Base-by-base conservation (phyloP, 2,329 filamentous ascomycete species). In the Paecilomyces niveus region DNA sequence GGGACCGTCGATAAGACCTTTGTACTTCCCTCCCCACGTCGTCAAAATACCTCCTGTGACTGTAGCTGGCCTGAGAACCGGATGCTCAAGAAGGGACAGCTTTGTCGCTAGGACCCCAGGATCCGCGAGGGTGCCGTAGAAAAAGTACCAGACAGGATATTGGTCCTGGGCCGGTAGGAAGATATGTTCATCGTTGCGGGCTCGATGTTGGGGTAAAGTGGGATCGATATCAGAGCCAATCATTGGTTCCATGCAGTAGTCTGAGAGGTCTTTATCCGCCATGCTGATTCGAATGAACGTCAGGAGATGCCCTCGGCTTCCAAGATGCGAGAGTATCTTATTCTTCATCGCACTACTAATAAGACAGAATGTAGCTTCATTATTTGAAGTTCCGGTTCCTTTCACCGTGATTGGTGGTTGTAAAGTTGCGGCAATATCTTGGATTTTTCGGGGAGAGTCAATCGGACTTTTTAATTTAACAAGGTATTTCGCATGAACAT, bases 71-170 rank as follows among this genome's bases (percentile, higher is more conserved):
- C 15, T 3, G 3, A 51, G 9, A 21, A 51, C 10, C 8, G 49
- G 15, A n/a, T 6, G 8, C 9, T 51, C 49, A 21, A 10, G 15
- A 9, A 51, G 9, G 5, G 10, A 64, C 6, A 9, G 75, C 65
- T 24, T 24, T 24, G 3, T 45, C 54, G 1, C 26, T 0, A 76
- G 66, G 4, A 74, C 58, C 0, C 55, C 57, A 0, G 67, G 55
- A 9, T 75, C 65, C 1, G 65, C 70, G 2, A 78, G 65, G 0
- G 71, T 77, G 11, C 75, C 73, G 59, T 78, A 78, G 60, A 78
- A 77, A 64, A 78, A 78, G 60, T 78, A 78, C 68, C 70, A 76
- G 0, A 80, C 72, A 0, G 71, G 72, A 51, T 68, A 74, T 53
- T 74, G 55, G 49, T 70, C 54, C 55, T 70, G 70, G 0, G 67